Conservation (phyloP, 1,139 yeast genomes). For the Yamadazyma conglobata region DNA sequence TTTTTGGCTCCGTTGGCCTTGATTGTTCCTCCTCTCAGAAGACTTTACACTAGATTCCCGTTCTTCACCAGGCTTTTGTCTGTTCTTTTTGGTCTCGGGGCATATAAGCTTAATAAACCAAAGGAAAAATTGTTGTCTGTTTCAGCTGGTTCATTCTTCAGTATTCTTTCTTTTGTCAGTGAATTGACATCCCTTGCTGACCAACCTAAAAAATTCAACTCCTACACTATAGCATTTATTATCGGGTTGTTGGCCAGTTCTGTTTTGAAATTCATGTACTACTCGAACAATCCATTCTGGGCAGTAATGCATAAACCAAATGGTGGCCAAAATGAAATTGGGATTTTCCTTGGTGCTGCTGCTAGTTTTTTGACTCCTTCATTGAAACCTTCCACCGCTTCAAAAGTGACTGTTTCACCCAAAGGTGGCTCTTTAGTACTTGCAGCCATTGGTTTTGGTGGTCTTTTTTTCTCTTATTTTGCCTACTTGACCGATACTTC, state of each 20-base stretch:
- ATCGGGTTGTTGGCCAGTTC: slow-evolving; percentile 74
- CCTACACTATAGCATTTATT: slow-evolving; percentile 60
- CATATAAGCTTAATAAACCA: slow-evolving; percentile 67
- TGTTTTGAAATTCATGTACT: slow-evolving; percentile 68
- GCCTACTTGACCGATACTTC: slow-evolving; percentile 82
- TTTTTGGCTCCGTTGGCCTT: slow-evolving; percentile 59
- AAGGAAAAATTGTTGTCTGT: slow-evolving; percentile 62
- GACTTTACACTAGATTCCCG: slow-evolving; percentile 38
- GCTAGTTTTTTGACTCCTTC: slow-evolving; percentile 57
- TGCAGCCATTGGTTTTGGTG: slow-evolving; percentile 73
- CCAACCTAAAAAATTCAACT: slow-evolving; percentile 41
- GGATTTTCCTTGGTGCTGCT: slow-evolving; percentile 62
- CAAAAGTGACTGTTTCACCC: slow-evolving; percentile 7
- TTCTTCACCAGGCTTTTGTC: slow-evolving; percentile 51
- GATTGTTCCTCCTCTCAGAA: slow-evolving; percentile 49
- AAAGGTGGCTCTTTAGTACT: slow-evolving; percentile 41
- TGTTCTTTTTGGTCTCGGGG: slow-evolving; percentile 68
- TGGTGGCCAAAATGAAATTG: slow-evolving; percentile 82
- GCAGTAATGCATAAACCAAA: slow-evolving; percentile 83
- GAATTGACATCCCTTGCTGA: slow-evolving; percentile 46
- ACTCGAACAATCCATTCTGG: slow-evolving; percentile 94
- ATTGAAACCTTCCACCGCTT: slow-evolving; percentile 5
- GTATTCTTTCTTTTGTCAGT: slow-evolving; percentile 57
- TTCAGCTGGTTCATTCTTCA: slow-evolving; percentile 65
- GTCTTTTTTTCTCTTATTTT: slow-evolving; percentile 66